Conservation (phyloP, 257 asterid genomes). For the Thymus mandschuricus region DNA sequence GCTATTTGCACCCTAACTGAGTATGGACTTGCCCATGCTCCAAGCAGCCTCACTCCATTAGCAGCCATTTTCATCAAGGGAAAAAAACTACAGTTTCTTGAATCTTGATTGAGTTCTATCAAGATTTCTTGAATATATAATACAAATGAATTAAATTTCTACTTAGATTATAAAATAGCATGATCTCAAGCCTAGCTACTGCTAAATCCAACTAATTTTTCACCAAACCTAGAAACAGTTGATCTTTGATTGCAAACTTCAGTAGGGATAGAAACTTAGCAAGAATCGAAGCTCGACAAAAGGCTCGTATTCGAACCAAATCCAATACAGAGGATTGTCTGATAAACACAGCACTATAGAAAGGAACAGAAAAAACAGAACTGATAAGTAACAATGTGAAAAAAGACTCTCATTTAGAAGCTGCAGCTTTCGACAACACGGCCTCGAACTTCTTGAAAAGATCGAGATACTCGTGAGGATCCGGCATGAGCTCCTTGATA, state of each 20-base stretch:
- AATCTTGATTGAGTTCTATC: too few species aligned
- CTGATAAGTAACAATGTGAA: neutral
- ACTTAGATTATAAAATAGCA: neutral
- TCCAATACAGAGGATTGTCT: neutral
- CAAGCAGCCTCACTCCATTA: slow-evolving; percentile 34
- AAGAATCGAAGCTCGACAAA: neutral
- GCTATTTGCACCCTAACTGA: slow-evolving; percentile 41
- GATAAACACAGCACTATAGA: neutral
- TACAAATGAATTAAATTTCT: slow-evolving; percentile 6
- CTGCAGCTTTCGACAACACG: slow-evolving; percentile 1
- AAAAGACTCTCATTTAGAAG: slow-evolving; percentile 12
- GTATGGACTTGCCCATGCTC: slow-evolving; percentile 42
- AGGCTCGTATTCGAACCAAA: slow-evolving; percentile 4
- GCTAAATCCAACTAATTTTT: neutral
- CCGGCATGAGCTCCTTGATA: slow-evolving; percentile 36
- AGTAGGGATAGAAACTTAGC: neutral
- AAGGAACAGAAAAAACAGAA: neutral
- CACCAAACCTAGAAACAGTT: neutral
- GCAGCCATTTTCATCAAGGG: slow-evolving; percentile 26
- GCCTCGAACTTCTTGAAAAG: slow-evolving; percentile 25
- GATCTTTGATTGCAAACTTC: neutral
- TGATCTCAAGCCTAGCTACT: neutral
- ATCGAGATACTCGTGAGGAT: slow-evolving; percentile 31
- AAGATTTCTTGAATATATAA: slow-evolving; percentile 6
- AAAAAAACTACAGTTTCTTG: slow-evolving; percentile 13